Evolutionary conservation across 768 basidiomycete species (phyloP).

Genomic region (Daedaleopsis sinensis): DNA sequence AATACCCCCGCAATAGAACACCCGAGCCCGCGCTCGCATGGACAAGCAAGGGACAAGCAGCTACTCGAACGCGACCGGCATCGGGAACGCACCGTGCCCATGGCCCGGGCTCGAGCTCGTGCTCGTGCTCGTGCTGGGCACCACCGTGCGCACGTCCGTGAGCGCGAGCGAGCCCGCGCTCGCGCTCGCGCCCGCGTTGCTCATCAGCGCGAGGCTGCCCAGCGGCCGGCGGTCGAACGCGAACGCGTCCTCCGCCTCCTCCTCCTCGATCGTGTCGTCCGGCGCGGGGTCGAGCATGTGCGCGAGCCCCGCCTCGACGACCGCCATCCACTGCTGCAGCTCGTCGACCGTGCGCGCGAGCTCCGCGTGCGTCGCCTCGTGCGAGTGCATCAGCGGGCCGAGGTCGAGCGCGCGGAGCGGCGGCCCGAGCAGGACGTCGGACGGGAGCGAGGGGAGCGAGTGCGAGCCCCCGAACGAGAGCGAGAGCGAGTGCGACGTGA

Average conservation of each 20-base stretch:
- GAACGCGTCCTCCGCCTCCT: conserved; percentile 45
- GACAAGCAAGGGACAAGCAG: too few relatives aligned
- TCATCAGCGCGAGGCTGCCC: too few relatives aligned
- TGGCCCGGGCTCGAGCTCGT: too few relatives aligned
- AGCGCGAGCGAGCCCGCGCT: neutral
- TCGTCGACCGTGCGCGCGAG: conserved; percentile 75
- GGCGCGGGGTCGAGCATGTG: conserved; percentile 59
- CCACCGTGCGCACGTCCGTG: conserved; percentile 9
- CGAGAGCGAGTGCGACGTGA: conserved; percentile 24
- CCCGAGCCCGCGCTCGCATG: too few relatives aligned
- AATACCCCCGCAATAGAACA: too few relatives aligned
- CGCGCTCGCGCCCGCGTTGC: neutral
- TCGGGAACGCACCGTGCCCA: neutral
- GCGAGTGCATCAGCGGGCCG: conserved; percentile 49
- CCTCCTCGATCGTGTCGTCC: conserved; percentile 63
- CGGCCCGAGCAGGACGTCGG: conserved; percentile 40
- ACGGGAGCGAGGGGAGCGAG: conserved; percentile 23
- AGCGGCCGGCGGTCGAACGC: conserved; percentile 7
- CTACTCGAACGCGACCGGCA: conserved; percentile 19
- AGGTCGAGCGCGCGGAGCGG: conserved; percentile 73
- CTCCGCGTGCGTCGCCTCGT: conserved; percentile 65
- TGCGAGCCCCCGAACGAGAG: conserved; percentile 28
- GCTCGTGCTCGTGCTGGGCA: conserved; percentile 1
- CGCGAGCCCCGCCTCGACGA: conserved; percentile 72
- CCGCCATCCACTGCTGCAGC: conserved; percentile 73